Evolutionary conservation across 169 alveolate genomes (phyloP).

Genomic region (Plasmodium coatneyi): DNA sequence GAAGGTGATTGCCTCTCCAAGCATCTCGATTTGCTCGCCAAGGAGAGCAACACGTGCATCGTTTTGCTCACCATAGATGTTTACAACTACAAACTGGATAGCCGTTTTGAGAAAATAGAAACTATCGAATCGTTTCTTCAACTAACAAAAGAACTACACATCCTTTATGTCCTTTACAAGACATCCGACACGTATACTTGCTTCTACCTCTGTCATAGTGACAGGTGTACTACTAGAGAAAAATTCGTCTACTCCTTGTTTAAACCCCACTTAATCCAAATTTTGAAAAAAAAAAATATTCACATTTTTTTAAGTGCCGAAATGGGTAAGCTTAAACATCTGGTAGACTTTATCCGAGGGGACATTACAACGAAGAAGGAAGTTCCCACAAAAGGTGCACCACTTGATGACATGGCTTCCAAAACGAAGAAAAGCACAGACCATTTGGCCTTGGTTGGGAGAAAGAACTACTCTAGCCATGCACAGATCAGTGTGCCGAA

Average conservation of each 20-base stretch:
- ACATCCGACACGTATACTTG: conserved; percentile 36
- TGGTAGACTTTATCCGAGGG: conserved; percentile 24
- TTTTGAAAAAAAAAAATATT: conserved; percentile 48
- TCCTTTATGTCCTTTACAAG: conserved; percentile 44
- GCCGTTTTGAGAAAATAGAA: conserved; percentile 2
- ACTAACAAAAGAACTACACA: not conserved
- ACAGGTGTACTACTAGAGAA: conserved; percentile 13
- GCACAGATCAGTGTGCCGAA: not conserved
- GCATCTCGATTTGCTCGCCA: conserved; percentile 3
- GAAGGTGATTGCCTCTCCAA: not conserved
- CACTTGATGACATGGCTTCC: not conserved
- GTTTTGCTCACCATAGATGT: conserved; percentile 11
- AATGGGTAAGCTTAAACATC: conserved; percentile 39
- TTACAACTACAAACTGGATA: not conserved
- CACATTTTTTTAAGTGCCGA: conserved; percentile 44
- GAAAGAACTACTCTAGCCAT: not conserved
- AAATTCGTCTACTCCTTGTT: conserved; percentile 52
- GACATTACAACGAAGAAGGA: conserved; percentile 9
- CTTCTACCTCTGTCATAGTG: conserved; percentile 31
- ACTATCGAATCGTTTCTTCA: conserved; percentile 18
- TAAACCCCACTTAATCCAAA: conserved; percentile 29
- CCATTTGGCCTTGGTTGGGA: not conserved
- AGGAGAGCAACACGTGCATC: not conserved
- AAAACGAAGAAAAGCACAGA: not conserved
- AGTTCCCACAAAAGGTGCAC: not conserved